Percentiles rank a stretch among this genome's conserved stretches.
Conservation (phyloP, 1,139 yeast genomes). For the Protomyces arabidopsidicola region DNA sequence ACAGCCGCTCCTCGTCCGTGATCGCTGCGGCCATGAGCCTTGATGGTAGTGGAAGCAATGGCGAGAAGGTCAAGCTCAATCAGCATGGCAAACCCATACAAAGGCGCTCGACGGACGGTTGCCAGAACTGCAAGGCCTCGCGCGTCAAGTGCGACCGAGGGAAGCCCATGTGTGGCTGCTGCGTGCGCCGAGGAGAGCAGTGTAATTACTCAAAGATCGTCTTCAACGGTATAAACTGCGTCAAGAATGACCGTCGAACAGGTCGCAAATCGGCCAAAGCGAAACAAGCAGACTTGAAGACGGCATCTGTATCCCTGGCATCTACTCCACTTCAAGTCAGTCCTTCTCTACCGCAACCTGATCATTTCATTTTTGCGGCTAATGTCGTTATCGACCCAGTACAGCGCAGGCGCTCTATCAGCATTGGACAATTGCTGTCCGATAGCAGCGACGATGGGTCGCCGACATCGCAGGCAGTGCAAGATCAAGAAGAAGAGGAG, state of each 20-base stretch:
- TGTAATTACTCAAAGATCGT: conserved; percentile 19
- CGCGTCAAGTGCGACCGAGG: conserved; percentile 22
- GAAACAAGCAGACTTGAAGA: not conserved
- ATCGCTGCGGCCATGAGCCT: not conserved
- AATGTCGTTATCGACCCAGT: not conserved
- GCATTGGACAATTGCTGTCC: not conserved
- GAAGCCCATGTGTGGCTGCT: conserved; percentile 16
- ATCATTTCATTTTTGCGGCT: not conserved
- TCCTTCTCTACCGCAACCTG: not conserved
- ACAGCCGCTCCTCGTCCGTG: not conserved
- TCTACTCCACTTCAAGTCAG: not conserved
- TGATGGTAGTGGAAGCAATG: too few species aligned
- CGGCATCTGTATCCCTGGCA: not conserved
- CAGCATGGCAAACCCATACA: not conserved
- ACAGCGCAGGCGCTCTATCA: not conserved
- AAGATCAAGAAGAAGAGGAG: not conserved
- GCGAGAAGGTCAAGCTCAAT: not conserved
- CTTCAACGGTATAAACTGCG: conserved; percentile 16
- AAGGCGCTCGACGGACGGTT: conserved; percentile 10
- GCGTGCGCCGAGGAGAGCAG: conserved; percentile 1
- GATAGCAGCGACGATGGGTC: not conserved
- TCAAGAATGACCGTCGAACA: conserved; percentile 18
- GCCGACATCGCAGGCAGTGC: not conserved
- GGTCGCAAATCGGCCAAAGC: conserved; percentile 9
- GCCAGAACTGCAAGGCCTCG: conserved; percentile 18